These are phyloP conservation scores for Neospora caninum DNA, from an alignment of 169 alveolate genomes.

Conservation along the genomic window DNA sequence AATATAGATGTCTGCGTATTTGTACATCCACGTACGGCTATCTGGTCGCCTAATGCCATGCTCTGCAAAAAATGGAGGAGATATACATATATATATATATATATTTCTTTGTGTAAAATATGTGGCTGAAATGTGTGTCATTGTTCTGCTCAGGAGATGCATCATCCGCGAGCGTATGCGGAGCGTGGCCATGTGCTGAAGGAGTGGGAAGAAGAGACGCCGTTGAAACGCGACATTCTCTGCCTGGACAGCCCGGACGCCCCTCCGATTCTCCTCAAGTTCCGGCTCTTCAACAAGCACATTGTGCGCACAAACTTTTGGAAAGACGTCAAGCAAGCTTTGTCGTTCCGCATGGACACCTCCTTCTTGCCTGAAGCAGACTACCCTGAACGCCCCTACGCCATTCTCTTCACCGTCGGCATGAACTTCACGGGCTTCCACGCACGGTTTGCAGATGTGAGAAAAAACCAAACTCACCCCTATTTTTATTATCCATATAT, in stretches of 20 bases:
- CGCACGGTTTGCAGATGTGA: constrained; percentile 77
- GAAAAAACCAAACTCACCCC: background rate
- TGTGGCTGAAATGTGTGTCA: background rate
- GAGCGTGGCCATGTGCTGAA: constrained; percentile 12
- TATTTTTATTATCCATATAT: too few relatives aligned
- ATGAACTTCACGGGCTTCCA: constrained; percentile 76
- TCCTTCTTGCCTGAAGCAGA: constrained; percentile 37
- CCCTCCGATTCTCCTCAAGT: constrained; percentile 71
- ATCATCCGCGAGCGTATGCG: constrained; percentile 19
- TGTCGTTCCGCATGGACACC: constrained; percentile 78
- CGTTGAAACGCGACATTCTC: constrained; percentile 10
- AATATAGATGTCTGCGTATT: too few relatives aligned
- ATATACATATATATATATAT: background rate
- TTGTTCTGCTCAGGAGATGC: constrained; percentile 1
- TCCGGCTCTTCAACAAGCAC: constrained; percentile 75
- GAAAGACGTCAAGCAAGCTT: constrained; percentile 73
- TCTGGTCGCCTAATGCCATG: too few relatives aligned
- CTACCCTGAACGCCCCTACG: constrained; percentile 38
- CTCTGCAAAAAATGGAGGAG: too few relatives aligned
- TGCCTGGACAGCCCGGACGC: constrained; percentile 43
- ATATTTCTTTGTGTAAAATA: background rate
- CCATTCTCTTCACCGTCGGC: constrained; percentile 44
- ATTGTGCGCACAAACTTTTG: constrained; percentile 81
- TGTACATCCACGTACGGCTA: too few relatives aligned
- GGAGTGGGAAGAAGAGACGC: constrained; percentile 18